These are phyloP conservation scores for Cyclospora cayetanensis DNA, from an alignment of 169 alveolate genomes.

Conservation along the genomic window DNA sequence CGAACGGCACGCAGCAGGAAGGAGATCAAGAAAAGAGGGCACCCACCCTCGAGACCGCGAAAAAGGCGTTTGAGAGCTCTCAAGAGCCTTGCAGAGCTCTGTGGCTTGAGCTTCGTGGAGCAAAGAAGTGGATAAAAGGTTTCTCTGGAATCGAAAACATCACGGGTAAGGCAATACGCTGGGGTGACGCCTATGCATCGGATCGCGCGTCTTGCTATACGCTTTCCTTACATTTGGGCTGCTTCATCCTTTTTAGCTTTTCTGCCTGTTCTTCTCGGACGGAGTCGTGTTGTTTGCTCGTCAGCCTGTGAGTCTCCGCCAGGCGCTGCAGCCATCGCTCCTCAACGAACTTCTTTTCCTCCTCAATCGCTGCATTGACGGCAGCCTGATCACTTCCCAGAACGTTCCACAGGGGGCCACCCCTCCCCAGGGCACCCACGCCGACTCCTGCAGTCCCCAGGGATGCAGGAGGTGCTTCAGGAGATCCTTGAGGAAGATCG, in stretches of 20 bases:
- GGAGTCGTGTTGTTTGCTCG: neutral
- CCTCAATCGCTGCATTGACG: neutral
- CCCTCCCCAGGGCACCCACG: slow-evolving; percentile 35
- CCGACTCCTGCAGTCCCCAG: slow-evolving; percentile 18
- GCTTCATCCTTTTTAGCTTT: neutral
- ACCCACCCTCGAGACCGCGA: too few species aligned
- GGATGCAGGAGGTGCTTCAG: neutral
- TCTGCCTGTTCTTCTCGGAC: neutral
- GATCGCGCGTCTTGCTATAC: too few species aligned
- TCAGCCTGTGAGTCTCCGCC: slow-evolving; percentile 14
- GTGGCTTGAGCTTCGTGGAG: too few species aligned
- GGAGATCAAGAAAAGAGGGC: too few species aligned
- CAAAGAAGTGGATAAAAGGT: too few species aligned
- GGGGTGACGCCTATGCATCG: too few species aligned
- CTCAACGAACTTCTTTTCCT: slow-evolving; percentile 6
- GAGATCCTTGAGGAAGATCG: neutral
- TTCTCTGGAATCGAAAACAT: too few species aligned
- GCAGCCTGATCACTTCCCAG: neutral
- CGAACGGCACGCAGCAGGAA: too few species aligned
- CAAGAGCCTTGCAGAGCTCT: too few species aligned
- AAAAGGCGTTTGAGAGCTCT: too few species aligned
- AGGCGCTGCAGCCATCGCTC: slow-evolving; percentile 5
- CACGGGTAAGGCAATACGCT: too few species aligned
- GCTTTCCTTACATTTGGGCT: neutral
- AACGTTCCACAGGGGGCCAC: neutral